Percentiles rank a stretch among this genome's conserved stretches.
Conservation (phyloP, 768 basidiomycete genomes). For the Calocybe gangraenosa region DNA sequence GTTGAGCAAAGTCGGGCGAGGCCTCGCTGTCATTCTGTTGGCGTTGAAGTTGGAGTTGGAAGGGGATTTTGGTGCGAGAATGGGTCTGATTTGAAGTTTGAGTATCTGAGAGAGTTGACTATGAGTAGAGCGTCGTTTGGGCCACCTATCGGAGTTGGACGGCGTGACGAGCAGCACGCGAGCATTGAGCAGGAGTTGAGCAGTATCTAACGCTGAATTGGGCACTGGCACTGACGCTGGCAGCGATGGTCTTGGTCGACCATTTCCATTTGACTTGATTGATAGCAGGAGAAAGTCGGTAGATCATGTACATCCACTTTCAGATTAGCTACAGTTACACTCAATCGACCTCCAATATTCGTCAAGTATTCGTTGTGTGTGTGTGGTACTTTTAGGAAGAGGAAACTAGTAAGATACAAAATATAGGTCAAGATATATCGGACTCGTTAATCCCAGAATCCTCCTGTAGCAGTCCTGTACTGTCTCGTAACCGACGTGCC, state of each 20-base stretch:
- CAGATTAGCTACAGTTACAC: too few species aligned
- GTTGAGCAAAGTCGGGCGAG: constrained; percentile 42
- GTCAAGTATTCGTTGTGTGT: too few species aligned
- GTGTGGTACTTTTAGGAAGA: too few species aligned
- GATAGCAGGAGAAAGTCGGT: too few species aligned
- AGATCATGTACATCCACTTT: too few species aligned
- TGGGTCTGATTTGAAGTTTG: constrained; percentile 22
- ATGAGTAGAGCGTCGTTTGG: constrained; percentile 51
- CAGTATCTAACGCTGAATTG: too few species aligned
- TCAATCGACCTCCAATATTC: too few species aligned
- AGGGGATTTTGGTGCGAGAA: constrained; percentile 21
- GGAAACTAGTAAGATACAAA: too few species aligned
- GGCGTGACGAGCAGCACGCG: constrained; percentile 32
- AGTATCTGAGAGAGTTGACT: constrained; percentile 52
- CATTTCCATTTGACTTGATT: too few species aligned
- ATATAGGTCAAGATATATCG: too few species aligned
- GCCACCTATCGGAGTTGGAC: constrained; percentile 39
- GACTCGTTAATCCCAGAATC: constrained; percentile 1
- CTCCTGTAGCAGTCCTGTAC: constrained; percentile 42
- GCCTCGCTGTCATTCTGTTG: not conserved
- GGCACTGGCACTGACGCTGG: too few species aligned
- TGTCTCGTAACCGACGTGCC: constrained; percentile 64
- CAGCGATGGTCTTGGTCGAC: too few species aligned
- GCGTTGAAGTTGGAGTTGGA: constrained; percentile 18
- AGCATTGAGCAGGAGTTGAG: constrained; percentile 19